A percentile compares a stretch with the other conserved stretches of the same genome.
Conservation (phyloP, 2,329 filamentous ascomycete species). For the Penicillium sp. region DNA sequence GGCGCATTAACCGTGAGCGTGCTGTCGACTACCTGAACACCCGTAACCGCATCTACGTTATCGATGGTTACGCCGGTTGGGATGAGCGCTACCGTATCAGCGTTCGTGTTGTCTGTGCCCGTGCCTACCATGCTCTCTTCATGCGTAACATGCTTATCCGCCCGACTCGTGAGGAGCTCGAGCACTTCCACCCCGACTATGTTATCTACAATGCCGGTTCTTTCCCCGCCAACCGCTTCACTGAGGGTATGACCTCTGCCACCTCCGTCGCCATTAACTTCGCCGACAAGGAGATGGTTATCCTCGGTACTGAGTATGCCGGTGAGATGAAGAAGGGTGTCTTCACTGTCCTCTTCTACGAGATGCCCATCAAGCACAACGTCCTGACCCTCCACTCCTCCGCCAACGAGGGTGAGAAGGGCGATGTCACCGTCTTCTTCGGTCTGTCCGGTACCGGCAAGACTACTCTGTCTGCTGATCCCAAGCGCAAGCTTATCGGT, state of each 20-base stretch:
- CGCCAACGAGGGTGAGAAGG: constrained; percentile 90
- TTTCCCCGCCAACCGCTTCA: constrained; percentile 98
- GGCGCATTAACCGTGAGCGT: constrained; percentile 99
- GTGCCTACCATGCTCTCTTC: constrained; percentile 98
- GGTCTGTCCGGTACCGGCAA: constrained; percentile 97
- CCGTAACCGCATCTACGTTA: constrained; percentile 95
- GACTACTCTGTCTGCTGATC: constrained; percentile 95
- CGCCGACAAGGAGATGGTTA: constrained; percentile 99
- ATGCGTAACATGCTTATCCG: constrained; percentile 99
- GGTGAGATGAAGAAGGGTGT: constrained; percentile 98
- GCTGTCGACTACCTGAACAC: constrained; percentile 99
- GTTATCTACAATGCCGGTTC: constrained; percentile 99
- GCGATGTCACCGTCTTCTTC: constrained; percentile 99
- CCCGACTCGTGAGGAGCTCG: constrained; percentile 82
- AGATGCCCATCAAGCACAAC: constrained; percentile 99
- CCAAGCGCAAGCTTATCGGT: constrained; percentile 92
- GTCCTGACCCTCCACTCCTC: constrained; percentile 97
- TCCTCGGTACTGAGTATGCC: constrained; percentile 97
- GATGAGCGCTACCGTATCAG: constrained; percentile 97
- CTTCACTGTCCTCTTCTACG: constrained; percentile 99
- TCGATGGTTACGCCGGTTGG: constrained; percentile 97
- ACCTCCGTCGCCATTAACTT: constrained; percentile 99
- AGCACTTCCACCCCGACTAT: constrained; percentile 98
- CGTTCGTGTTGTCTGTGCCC: constrained; percentile 95
- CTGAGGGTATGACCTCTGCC: constrained; percentile 96